Base-by-base conservation (phyloP, 75 land plant species). In the Ceratopteris richardii region DNA sequence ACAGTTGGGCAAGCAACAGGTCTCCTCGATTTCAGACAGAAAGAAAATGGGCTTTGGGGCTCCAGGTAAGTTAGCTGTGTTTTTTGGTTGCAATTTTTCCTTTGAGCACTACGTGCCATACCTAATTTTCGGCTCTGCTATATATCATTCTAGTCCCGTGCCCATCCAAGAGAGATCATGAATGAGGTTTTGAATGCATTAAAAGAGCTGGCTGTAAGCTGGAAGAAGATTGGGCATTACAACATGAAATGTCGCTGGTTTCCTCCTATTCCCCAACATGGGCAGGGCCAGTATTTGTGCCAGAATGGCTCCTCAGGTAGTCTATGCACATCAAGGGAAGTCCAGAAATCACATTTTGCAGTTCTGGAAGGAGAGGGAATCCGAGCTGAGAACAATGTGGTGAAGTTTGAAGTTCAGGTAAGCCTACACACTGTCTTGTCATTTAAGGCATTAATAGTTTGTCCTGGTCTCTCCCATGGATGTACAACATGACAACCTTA, bases 351-450 rank as follows among this genome's bases (percentile, higher is more conserved):
- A 44, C 70, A 62, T 51, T 56, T 73, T 17, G 9, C 62, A 51
- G 69, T 67, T 23, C 73, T 60, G 48, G 66, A 55, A 60, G 75
- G 57, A 27, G 72, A 62, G 39, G 44, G 60, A 47, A 24, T 9
- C 9, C 3, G 60, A 51, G 27, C 24, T 40, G 60, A 66, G 2
- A 53, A 54, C 24, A 78, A 79, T 67, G 77, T 77, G 23, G 77
- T 89, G 50, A 85, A 89, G 65, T 89, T 89, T 51, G 95, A 89
- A 65, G 58, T 89, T 47, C 95, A 89, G 86, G 95, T 82, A 80
- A 64, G 64, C 12, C n/a, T n/a, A n/a, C n/a, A n/a, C n/a, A n/a
- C n/a, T n/a, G n/a, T n/a, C n/a, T n/a, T n/a, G n/a, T n/a, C n/a
- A n/a, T n/a, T n/a, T n/a, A n/a, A n/a, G n/a, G n/a, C n/a, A n/a